Evolutionary conservation across 805 yeast species (phyloP), one percentile per base, ranked within the genome.

Genomic region (Maudiozyma serrabonitensis): DNA sequence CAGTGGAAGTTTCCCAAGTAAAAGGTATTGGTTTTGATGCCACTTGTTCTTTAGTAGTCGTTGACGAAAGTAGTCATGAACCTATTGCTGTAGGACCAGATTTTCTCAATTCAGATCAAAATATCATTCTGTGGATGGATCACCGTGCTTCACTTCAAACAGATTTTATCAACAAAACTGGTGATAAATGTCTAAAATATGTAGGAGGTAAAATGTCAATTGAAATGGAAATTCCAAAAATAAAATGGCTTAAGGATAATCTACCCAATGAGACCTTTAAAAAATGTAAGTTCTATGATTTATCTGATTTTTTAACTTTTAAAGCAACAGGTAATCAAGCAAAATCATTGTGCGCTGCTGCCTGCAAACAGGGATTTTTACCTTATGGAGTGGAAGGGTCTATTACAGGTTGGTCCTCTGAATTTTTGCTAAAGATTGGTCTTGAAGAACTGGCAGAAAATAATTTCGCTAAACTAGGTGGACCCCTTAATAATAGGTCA

Each of bases 161-260:
- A 13, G 71, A 79, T 49, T 78, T 72, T 50, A 89, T 93, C 65
- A 91, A 91, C 68, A 79, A 82, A 41, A 84, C 96, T 0, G 76
- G 77, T 35, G 95, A 88, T 62, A 80, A 78, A 61, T 80, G 87
- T 50, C 75, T 93, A 61, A 84, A 87, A 64, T 93, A 87, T 64
- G 98, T 93, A 18, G 99, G 99, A 51, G 98, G 98, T 18, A 83
- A 82, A 59, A 91, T 93, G 97, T 89, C 97, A 46, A 85, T 93
- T 61, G 99, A 91, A 68, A 93, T 93, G 98, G 98, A 93, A 64
- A 75, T 93, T 56, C 99, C 99, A 53, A 93, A 93, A 69, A 89
- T 88, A 71, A 86, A 87, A 70, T 93, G 99, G 99, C 76, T 93
- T 62, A 91, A 91, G 66, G 82, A 85, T 66, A 75, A 93, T 67